Conservation (phyloP, 306 rosid species). For the Adenanthera pavonina region DNA sequence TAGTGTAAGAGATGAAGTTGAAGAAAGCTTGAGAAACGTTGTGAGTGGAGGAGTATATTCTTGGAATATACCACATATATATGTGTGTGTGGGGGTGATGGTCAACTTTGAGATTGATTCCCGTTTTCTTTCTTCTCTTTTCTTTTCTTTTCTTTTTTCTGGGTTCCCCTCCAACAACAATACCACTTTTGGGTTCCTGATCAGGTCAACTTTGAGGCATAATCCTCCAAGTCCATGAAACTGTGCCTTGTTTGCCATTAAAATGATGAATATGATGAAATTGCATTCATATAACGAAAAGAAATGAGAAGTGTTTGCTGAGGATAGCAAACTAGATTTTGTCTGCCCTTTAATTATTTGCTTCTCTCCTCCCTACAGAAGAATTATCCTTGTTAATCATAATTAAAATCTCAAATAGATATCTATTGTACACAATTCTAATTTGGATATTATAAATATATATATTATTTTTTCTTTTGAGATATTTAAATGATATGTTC, state of each 20-base stretch:
- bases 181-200: background rate
- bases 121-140: no score
- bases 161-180: background rate
- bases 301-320: background rate
- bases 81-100: background rate
- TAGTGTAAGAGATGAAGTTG: slow-evolving; percentile 34
- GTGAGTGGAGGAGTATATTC: slow-evolving; percentile 70
- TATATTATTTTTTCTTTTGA: no score
- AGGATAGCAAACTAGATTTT: background rate
- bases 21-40: slow-evolving; percentile 34
- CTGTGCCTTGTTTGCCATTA: slow-evolving; percentile 33
- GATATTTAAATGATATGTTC: no score
- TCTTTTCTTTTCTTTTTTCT: no score
- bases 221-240: background rate
- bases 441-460: no score
- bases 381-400: no score
- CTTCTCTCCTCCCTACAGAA: no score
- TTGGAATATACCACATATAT: slow-evolving; percentile 55
- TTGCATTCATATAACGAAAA: background rate
- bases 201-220: slow-evolving; percentile 39
- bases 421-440: no score
- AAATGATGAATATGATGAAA: slow-evolving; percentile 13
- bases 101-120: slow-evolving; percentile 44
- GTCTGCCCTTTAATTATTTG: background rate
- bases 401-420: no score